phyloP scores from a whole-genome alignment of 225 moss, liverwort and hornwort species.

The Pseudisothecium myosuroides region DNA sequence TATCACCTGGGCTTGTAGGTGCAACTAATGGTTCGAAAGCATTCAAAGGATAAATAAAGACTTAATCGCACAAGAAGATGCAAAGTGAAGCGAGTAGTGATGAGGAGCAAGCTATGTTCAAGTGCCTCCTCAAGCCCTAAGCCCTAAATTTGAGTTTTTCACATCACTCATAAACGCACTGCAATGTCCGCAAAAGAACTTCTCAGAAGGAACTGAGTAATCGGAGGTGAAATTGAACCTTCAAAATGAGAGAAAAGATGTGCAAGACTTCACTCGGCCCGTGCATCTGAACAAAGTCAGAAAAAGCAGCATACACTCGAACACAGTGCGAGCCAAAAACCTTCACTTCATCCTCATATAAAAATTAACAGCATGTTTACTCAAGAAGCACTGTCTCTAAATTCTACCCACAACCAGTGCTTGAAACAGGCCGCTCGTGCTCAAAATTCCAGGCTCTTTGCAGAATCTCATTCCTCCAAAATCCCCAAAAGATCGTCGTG shows the following conservation, averaged over 20 bases:
- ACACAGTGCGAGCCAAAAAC: neutral
- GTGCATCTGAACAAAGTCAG: neutral
- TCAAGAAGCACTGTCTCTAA: neutral
- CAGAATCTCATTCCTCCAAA: constrained; percentile 8
- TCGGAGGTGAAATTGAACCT: neutral
- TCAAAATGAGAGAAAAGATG: neutral
- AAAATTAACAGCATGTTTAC: neutral
- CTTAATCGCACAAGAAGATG: neutral
- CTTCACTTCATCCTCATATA: neutral
- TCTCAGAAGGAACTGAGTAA: neutral
- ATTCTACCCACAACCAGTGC: neutral
- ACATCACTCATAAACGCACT: neutral
- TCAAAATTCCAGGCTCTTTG: neutral
- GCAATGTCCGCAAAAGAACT: neutral
- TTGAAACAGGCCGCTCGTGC: neutral
- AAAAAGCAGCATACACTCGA: neutral
- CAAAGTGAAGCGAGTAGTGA: neutral
- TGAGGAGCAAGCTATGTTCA: neutral
- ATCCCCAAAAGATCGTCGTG: constrained; percentile 36
- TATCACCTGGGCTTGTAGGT: neutral
- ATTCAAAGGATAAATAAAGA: neutral
- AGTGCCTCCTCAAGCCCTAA: neutral
- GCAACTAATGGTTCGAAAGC: too few species aligned
- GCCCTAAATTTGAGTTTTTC: neutral
- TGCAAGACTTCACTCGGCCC: neutral